Percentiles rank a stretch among this genome's conserved stretches.
phyloP scores from a whole-genome alignment of 495 filamentous ascomycete species.

The Hypoxylon perforatum region DNA sequence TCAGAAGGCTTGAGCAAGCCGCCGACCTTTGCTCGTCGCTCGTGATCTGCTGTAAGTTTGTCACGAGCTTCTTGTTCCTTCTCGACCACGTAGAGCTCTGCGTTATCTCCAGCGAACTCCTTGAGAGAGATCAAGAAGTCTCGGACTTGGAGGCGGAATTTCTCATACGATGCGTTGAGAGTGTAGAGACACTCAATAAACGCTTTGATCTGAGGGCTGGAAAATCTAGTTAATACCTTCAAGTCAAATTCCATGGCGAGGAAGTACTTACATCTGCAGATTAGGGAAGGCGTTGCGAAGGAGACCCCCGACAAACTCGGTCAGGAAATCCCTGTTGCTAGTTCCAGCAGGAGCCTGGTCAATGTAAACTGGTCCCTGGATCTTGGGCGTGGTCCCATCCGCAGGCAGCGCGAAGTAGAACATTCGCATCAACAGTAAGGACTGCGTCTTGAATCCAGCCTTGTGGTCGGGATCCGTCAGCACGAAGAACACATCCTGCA shows the following conservation, averaged over 20 bases:
- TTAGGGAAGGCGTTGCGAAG: conserved; percentile 93
- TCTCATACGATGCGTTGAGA: conserved; percentile 80
- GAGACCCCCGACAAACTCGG: conserved; percentile 84
- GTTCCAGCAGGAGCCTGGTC: conserved; percentile 83
- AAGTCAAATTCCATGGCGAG: not conserved
- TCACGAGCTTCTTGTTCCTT: conserved; percentile 85
- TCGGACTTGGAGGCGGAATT: conserved; percentile 92
- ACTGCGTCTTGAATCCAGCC: conserved; percentile 97
- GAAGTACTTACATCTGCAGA: conserved; percentile 81
- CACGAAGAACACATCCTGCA: conserved; percentile 99
- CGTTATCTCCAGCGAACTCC: conserved; percentile 92
- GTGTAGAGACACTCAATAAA: conserved; percentile 91
- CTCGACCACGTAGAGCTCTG: conserved; percentile 95
- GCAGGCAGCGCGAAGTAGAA: conserved; percentile 86
- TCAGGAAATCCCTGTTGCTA: conserved; percentile 86
- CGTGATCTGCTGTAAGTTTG: conserved; percentile 81
- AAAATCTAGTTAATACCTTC: conserved; percentile 49
- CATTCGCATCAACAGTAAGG: conserved; percentile 91
- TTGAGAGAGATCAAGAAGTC: conserved; percentile 98
- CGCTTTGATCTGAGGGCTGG: conserved; percentile 82
- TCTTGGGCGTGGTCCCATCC: conserved; percentile 75
- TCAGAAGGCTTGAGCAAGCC: conserved; percentile 93
- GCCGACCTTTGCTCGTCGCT: conserved; percentile 90
- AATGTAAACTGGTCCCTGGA: conserved; percentile 89
- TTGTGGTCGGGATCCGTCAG: conserved; percentile 98